A percentile compares a stretch with the other conserved stretches of the same genome.
Evolutionary conservation across 805 yeast species (phyloP).

Genomic region (Cyberlindnera euphorbiiphila): DNA sequence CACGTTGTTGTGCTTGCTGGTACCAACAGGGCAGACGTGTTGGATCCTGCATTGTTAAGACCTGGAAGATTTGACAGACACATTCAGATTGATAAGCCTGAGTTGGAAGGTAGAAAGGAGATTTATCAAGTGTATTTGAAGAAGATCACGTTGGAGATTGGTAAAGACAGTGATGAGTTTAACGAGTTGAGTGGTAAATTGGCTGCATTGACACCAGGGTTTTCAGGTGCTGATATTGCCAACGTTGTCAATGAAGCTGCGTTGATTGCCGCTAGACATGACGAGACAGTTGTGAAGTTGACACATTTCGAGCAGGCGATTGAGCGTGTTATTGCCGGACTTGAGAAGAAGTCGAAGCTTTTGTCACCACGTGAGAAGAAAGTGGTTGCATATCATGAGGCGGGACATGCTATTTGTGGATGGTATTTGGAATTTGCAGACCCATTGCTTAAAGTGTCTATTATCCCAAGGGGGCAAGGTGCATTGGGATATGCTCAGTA

Average conservation of each 20-base stretch:
- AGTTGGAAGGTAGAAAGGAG: constrained; percentile 89
- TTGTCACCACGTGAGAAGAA: constrained; percentile 82
- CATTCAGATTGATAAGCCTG: constrained; percentile 87
- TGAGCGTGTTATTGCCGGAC: constrained; percentile 95
- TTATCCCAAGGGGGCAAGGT: constrained; percentile 95
- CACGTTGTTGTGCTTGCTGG: constrained; percentile 97
- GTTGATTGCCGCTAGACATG: constrained; percentile 86
- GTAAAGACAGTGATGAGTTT: constrained; percentile 38
- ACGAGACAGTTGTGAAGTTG: constrained; percentile 64
- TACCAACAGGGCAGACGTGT: constrained; percentile 91
- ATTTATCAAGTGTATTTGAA: constrained; percentile 83
- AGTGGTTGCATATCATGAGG: constrained; percentile 96
- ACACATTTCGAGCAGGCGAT: constrained; percentile 92
- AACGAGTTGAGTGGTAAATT: constrained; percentile 73
- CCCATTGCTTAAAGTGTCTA: constrained; percentile 91
- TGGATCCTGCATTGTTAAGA: constrained; percentile 89
- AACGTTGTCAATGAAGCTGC: constrained; percentile 98
- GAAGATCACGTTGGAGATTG: constrained; percentile 58
- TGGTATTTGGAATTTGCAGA: constrained; percentile 92
- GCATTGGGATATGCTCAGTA: constrained; percentile 98
- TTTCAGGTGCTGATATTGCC: constrained; percentile 97
- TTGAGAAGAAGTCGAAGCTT: constrained; percentile 84
- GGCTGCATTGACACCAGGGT: constrained; percentile 96
- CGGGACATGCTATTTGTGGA: constrained; percentile 98
- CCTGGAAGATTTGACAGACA: constrained; percentile 98